Percentiles rank a stretch among this genome's conserved stretches.
Evolutionary conservation across 139 green algal genomes (phyloP).

Genomic region (Asterochloris sp.): DNA sequence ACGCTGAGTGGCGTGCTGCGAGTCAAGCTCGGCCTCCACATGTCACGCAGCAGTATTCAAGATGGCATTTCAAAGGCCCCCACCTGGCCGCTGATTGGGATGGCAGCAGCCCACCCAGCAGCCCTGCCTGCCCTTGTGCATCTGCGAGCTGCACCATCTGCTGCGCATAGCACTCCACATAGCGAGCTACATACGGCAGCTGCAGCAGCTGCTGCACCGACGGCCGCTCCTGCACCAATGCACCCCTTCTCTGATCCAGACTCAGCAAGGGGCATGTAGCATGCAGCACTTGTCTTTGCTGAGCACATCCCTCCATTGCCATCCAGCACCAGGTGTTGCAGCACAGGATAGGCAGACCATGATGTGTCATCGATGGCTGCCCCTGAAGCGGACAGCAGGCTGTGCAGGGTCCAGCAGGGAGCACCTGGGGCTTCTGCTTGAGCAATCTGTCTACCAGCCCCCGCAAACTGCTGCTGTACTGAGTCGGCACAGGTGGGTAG

Average conservation of each 20-base stretch:
- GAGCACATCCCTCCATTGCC: neutral
- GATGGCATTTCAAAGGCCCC: too few species aligned
- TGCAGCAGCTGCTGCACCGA: constrained; percentile 17
- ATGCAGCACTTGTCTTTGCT: neutral
- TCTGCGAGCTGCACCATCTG: constrained; percentile 13
- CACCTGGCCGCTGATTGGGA: too few species aligned
- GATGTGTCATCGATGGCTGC: neutral
- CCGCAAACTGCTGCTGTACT: neutral
- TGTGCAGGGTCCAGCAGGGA: neutral
- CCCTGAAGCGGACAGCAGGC: neutral
- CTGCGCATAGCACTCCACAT: constrained; percentile 11
- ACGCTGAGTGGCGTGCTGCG: too few species aligned
- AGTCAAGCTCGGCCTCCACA: too few species aligned
- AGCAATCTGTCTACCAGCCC: constrained; percentile 40
- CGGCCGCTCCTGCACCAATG: constrained; percentile 9
- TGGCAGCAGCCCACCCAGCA: too few species aligned
- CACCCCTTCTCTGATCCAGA: neutral
- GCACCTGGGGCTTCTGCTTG: constrained; percentile 30
- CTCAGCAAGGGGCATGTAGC: neutral
- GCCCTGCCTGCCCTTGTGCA: neutral
- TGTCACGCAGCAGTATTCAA: too few species aligned
- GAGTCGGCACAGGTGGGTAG: constrained; percentile 43
- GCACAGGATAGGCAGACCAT: neutral
- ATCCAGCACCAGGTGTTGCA: too few species aligned
- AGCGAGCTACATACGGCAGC: constrained; percentile 11